Percentiles rank a stretch among this genome's conserved stretches.
These are phyloP conservation scores for Gaeumannomyces tritici DNA, from an alignment of 2,329 filamentous ascomycete species.

Conservation along the genomic window DNA sequence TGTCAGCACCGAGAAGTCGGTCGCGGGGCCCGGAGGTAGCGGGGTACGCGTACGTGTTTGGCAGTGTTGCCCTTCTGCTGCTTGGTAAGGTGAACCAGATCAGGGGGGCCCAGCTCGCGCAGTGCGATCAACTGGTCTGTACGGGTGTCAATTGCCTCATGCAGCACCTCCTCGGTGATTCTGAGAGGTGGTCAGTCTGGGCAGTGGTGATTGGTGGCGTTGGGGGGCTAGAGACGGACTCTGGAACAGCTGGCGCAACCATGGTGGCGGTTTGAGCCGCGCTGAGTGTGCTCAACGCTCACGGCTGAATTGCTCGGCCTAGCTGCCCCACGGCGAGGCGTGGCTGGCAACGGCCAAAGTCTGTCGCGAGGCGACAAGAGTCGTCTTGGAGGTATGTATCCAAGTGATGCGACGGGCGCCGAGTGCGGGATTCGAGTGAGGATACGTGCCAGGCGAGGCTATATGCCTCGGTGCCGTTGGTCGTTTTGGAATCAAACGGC, in stretches of 20 bases:
- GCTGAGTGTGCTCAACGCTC: background rate
- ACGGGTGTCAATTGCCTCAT: constrained; percentile 85
- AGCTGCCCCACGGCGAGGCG: background rate
- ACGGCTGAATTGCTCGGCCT: background rate
- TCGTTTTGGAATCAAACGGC: background rate
- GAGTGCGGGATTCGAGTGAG: no score
- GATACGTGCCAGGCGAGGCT: no score
- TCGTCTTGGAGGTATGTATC: background rate
- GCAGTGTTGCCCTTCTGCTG: constrained; percentile 46
- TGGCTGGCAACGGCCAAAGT: background rate
- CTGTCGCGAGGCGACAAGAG: background rate
- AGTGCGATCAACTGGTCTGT: constrained; percentile 80
- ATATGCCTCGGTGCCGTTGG: background rate
- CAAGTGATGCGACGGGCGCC: background rate
- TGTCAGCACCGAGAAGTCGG: constrained; percentile 8
- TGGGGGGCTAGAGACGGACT: constrained; percentile 39
- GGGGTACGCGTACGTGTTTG: constrained; percentile 35
- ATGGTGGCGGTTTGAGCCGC: constrained; percentile 31
- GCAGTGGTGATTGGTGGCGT: background rate
- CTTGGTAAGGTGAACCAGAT: constrained; percentile 91
- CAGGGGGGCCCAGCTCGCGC: constrained; percentile 89
- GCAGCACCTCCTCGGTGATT: constrained; percentile 85
- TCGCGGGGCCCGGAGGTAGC: background rate
- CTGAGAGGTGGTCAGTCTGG: constrained; percentile 32
- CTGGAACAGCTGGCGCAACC: constrained; percentile 67